phyloP scores from a whole-genome alignment of 2,329 filamentous ascomycete species.

The Kalaharituber pfeilii region DNA sequence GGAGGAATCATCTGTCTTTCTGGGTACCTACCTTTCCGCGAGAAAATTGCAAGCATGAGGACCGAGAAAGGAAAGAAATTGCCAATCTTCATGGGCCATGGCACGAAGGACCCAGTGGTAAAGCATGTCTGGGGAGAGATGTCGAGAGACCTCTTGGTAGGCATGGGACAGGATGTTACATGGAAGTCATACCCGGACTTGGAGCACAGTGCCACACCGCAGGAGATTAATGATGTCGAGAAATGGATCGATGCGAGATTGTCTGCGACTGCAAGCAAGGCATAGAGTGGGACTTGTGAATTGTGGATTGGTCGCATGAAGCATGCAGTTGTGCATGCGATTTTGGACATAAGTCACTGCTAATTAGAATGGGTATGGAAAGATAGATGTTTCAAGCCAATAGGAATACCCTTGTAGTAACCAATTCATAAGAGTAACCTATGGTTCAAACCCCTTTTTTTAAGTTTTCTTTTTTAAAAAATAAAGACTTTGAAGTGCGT shows the following conservation, averaged over 20 bases:
- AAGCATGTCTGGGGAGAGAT: slow-evolving; percentile 47
- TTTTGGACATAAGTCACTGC: no score
- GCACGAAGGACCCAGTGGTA: slow-evolving; percentile 59
- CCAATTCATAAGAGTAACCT: no score
- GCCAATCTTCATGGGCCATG: slow-evolving; percentile 78
- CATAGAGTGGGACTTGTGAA: no score
- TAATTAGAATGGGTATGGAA: no score
- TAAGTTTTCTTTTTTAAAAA: no score
- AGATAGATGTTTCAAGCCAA: no score
- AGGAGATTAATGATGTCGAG: slow-evolving; percentile 73
- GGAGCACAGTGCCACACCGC: slow-evolving; percentile 54
- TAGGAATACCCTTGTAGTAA: no score
- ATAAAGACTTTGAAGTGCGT: no score
- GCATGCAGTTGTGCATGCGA: no score
- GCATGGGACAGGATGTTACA: slow-evolving; percentile 52
- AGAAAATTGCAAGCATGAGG: slow-evolving; percentile 42
- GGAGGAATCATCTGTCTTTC: slow-evolving; percentile 80
- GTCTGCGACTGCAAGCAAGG: neutral
- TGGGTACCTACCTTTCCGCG: slow-evolving; percentile 57
- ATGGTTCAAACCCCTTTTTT: no score
- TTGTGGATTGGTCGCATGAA: no score
- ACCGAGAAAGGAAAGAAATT: slow-evolving; percentile 52
- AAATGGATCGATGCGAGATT: slow-evolving; percentile 34
- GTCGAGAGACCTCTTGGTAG: slow-evolving; percentile 49
- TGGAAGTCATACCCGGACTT: slow-evolving; percentile 64